A percentile compares a stretch with the other conserved stretches of the same genome.
Conservation (phyloP, 768 basidiomycete genomes). For the Leccinum uliginosum region DNA sequence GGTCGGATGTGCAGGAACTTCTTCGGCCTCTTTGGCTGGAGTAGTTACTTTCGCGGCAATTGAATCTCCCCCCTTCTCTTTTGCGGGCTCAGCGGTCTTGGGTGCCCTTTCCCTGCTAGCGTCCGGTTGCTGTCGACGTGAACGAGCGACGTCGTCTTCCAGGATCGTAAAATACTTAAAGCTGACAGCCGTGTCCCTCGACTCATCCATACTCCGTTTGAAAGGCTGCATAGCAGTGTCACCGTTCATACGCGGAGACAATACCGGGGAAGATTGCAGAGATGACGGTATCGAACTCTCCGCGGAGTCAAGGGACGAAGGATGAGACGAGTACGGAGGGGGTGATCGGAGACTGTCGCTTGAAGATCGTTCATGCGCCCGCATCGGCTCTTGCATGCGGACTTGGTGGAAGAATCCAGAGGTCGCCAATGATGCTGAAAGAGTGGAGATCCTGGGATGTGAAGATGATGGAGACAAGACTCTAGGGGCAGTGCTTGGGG, state of each 20-base stretch:
- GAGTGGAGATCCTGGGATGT: slow-evolving; percentile 48
- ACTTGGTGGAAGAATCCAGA: slow-evolving; percentile 52
- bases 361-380: slow-evolving; percentile 12
- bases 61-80: slow-evolving; percentile 8
- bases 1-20: slow-evolving; percentile 9
- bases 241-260: slow-evolving; percentile 23
- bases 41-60: slow-evolving; percentile 10
- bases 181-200: slow-evolving; percentile 43
- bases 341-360: slow-evolving; percentile 26
- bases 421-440: slow-evolving; percentile 66
- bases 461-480: slow-evolving; percentile 35
- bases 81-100: slow-evolving; percentile 3
- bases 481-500: slow-evolving; percentile 33
- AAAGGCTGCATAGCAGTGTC: slow-evolving; percentile 34
- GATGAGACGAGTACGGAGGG: slow-evolving; percentile 35
- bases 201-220: slow-evolving; percentile 44
- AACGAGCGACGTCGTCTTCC: slow-evolving; percentile 36
- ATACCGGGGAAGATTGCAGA: slow-evolving; percentile 10
- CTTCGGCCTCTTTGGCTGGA: slow-evolving; percentile 9
- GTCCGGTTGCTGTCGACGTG: slow-evolving; percentile 17
- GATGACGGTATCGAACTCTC: slow-evolving; percentile 21
- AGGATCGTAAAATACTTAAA: slow-evolving; percentile 44
- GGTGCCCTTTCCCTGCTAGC: slow-evolving; percentile 10
- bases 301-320: slow-evolving; percentile 28
- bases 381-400: slow-evolving; percentile 27